Base-by-base conservation (phyloP, 2,329 filamentous ascomycete genomes). In the Cladosporium velox region DNA sequence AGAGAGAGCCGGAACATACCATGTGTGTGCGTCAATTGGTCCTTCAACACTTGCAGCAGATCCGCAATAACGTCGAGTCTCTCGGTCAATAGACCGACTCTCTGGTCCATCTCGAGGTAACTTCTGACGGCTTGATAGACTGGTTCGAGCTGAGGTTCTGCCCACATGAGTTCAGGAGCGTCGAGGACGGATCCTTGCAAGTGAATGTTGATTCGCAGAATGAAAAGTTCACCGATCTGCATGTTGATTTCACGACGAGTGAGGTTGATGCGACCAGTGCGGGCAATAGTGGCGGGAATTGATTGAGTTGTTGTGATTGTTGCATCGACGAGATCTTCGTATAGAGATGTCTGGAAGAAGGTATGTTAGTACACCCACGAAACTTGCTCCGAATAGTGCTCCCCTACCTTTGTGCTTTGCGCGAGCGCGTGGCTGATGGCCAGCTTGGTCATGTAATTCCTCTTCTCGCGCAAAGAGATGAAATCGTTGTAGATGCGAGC, bases 401-500 rank as follows among this genome's bases (percentile, higher is more conserved):
- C n/a, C n/a, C n/a, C n/a, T n/a, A 90, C 89, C 86, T 99, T 98
- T 75, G 98, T 95, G 70, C 92, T 96, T 79, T 99, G 95, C 0
- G 94, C 91, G 58, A 99, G 83, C 2, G 95, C 95, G 81, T 99
- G 95, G 18, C 92, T 96, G 76, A 98, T 98, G 65, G 94, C 93
- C 44, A 98, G 84, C 81, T 98, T 98, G 71, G 91, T 96, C 95
- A 98, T 98, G 81, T 98, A 96, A 79, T 96, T 97, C 74, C 89
- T 89, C 80, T 96, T 97, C 74, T 98, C 94, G 59, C 93, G 86
- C 67, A 99, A 80, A 2, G 92, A 95, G 79, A 99, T 99, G 74
- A 99, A 99, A 79, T 99, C 95, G 79, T 99, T 99, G 85, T 99
- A 99, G 78, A 99, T 99, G 61, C 95, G 90, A 26, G 95, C 92